Percentiles rank a stretch among this genome's conserved stretches.
These are phyloP conservation scores for Globisporangium acanthophoron DNA, from an alignment of 352 stramenopile genomes.

Conservation along the genomic window DNA sequence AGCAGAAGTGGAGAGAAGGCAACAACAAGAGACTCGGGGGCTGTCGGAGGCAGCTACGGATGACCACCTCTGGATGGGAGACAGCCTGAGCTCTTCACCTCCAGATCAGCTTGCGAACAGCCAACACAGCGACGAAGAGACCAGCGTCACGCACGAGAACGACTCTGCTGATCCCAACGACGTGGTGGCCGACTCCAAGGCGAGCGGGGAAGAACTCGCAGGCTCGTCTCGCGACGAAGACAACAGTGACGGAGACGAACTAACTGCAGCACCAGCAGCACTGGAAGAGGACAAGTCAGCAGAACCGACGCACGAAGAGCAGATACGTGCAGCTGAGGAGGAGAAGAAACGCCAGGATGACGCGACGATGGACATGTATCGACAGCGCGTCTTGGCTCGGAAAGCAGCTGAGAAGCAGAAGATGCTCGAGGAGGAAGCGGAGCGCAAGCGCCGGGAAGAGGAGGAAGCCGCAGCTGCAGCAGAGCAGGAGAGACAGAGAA, in stretches of 20 bases:
- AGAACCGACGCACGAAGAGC: conserved; percentile 33
- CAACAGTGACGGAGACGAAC: not conserved
- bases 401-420: conserved; percentile 61
- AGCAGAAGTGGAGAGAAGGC: not conserved
- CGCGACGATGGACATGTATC: conserved; percentile 49
- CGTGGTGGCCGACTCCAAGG: too few species aligned
- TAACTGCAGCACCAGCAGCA: too few species aligned
- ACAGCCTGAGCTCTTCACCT: too few species aligned
- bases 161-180: too few species aligned
- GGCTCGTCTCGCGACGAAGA: too few species aligned
- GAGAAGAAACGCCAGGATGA: conserved; percentile 60
- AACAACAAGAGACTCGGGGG: not conserved
- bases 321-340: conserved; percentile 26
- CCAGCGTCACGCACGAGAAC: too few species aligned
- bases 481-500: conserved; percentile 1
- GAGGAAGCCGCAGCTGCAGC: conserved; percentile 23
- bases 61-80: too few species aligned
- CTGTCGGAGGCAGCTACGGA: not conserved
- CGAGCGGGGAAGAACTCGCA: too few species aligned
- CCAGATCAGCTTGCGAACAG: too few species aligned
- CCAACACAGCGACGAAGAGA: too few species aligned
- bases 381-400: conserved; percentile 53
- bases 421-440: conserved; percentile 29
- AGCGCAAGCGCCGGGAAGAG: conserved; percentile 30
- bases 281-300: conserved; percentile 8